Evolutionary conservation across 225 moss, liverwort and hornwort genomes (phyloP).

Genomic region (Anthoceros angustus): DNA sequence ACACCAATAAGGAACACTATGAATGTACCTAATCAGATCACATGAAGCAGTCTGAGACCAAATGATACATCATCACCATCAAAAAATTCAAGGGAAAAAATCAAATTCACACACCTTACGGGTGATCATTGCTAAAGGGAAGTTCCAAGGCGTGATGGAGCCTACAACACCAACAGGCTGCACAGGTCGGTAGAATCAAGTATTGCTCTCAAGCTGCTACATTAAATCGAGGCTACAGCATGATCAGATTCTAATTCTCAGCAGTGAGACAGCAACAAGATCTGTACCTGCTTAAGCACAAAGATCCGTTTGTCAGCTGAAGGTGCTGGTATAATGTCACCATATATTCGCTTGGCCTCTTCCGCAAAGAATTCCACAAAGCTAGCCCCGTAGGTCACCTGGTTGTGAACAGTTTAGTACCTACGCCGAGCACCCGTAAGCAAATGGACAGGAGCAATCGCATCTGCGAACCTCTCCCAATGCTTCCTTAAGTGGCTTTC

Average conservation of each 20-base stretch:
- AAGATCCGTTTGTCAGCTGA: constrained; percentile 60
- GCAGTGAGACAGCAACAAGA: background rate
- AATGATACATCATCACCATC: background rate
- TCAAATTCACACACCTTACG: constrained; percentile 50
- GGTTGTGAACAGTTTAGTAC: constrained; percentile 24
- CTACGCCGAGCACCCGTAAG: constrained; percentile 6
- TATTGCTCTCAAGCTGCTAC: background rate
- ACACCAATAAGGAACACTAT: background rate
- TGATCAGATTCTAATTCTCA: background rate
- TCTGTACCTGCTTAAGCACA: constrained; percentile 71
- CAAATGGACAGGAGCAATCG: constrained; percentile 12
- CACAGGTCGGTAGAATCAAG: constrained; percentile 9
- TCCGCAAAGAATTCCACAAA: constrained; percentile 98
- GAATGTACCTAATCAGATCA: background rate
- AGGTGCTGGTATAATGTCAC: constrained; percentile 81
- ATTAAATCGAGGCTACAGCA: background rate
- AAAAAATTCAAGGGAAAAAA: background rate
- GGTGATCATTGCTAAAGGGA: constrained; percentile 96
- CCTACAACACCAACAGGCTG: constrained; percentile 98
- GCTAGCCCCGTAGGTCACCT: constrained; percentile 81
- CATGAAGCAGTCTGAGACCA: background rate
- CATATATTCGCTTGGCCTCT: constrained; percentile 78
- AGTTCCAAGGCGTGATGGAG: constrained; percentile 98
- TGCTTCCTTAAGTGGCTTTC: constrained; percentile 75
- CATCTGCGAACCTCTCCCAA: constrained; percentile 53